Percentiles rank a stretch among this genome's conserved stretches.
phyloP scores from a whole-genome alignment of 768 basidiomycete genomes.

The Leccinum boreale region DNA sequence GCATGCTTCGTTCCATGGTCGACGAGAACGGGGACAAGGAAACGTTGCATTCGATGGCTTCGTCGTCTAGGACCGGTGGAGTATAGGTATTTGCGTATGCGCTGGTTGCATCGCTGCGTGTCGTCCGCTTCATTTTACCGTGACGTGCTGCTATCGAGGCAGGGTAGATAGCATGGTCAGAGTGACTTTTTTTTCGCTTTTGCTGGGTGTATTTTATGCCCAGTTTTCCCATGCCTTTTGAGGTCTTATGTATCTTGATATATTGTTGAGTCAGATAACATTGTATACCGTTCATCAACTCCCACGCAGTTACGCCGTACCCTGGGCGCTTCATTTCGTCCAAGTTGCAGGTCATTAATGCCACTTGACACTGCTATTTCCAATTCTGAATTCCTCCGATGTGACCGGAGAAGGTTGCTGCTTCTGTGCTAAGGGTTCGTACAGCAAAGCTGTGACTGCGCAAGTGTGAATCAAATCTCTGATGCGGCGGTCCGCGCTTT shows the following conservation, averaged over 20 bases:
- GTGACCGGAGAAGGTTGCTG: too few relatives aligned
- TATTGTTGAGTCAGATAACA: too few relatives aligned
- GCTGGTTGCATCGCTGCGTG: background rate
- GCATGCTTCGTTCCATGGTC: constrained; percentile 51
- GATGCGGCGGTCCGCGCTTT: too few relatives aligned
- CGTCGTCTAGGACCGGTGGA: background rate
- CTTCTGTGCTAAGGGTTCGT: background rate
- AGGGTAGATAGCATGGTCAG: background rate
- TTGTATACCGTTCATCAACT: too few relatives aligned
- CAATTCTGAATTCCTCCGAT: too few relatives aligned
- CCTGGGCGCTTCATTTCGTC: too few relatives aligned
- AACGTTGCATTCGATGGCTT: constrained; percentile 40
- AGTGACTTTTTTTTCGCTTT: background rate
- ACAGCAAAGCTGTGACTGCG: background rate
- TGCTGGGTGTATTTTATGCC: background rate
- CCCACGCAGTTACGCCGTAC: too few relatives aligned
- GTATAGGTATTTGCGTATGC: background rate
- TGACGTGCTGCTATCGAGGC: background rate
- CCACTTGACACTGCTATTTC: background rate
- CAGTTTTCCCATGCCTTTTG: background rate
- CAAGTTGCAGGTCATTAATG: too few relatives aligned
- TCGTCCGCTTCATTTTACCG: background rate
- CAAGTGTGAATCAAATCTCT: too few relatives aligned
- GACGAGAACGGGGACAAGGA: constrained; percentile 56
- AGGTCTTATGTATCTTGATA: too few relatives aligned